Conservation (phyloP, 352 stramenopile genomes). For the Phytophthora uliginosa region DNA sequence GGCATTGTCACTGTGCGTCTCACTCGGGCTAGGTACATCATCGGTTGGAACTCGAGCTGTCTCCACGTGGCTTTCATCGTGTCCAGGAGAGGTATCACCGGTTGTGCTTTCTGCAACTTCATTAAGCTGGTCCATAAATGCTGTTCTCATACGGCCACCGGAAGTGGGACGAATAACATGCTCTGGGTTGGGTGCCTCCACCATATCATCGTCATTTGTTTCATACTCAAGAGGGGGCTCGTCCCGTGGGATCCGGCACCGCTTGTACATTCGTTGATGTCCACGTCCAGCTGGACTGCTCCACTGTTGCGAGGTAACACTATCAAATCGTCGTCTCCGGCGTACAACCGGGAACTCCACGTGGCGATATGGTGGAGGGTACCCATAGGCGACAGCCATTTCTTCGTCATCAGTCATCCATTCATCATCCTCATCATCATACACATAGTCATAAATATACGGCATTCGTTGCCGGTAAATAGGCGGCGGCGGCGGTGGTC, state of each 20-base stretch:
- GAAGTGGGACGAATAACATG: slow-evolving; percentile 9
- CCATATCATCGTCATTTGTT: slow-evolving; percentile 8
- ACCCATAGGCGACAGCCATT: slow-evolving; percentile 29
- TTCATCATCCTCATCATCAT: slow-evolving; percentile 43
- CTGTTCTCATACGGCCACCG: neutral
- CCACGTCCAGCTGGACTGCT: slow-evolving; percentile 22
- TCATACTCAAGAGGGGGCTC: slow-evolving; percentile 15
- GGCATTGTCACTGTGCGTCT: slow-evolving; percentile 9
- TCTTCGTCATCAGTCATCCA: slow-evolving; percentile 52
- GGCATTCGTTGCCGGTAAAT: slow-evolving; percentile 44
- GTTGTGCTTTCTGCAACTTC: slow-evolving; percentile 16
- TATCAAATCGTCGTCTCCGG: slow-evolving; percentile 32
- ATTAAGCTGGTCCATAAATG: slow-evolving; percentile 21
- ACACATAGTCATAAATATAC: slow-evolving; percentile 49
- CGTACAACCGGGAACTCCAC: slow-evolving; percentile 32
- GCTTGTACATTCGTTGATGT: slow-evolving; percentile 35
- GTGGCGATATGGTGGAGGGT: slow-evolving; percentile 23
- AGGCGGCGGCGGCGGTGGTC: slow-evolving; percentile 15
- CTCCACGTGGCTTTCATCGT: slow-evolving; percentile 3
- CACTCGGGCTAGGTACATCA: slow-evolving; percentile 15
- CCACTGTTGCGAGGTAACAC: slow-evolving; percentile 31
- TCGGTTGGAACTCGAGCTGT: slow-evolving; percentile 16
- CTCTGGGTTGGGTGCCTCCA: slow-evolving; percentile 8
- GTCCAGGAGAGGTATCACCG: slow-evolving; percentile 6
- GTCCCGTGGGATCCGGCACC: slow-evolving; percentile 28